Base-by-base conservation (phyloP, 345 rosid genomes). In the Abelmoschus esculentus region DNA sequence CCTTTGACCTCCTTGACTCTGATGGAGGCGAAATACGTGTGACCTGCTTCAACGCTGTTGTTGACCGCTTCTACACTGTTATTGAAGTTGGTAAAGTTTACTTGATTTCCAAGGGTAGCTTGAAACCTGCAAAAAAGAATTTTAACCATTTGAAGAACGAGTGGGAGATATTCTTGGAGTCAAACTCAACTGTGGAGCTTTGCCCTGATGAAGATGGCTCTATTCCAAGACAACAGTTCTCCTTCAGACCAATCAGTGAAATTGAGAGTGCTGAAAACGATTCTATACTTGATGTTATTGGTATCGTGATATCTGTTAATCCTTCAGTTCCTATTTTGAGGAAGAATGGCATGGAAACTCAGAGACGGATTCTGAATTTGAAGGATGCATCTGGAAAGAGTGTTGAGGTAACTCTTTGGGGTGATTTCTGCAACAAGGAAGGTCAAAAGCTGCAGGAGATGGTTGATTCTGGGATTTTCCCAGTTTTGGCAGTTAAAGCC, bases 311-410 rank as follows among this genome's bases (percentile, higher is more conserved):
- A 76, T 83, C 88, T 63, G 89, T 90, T 67, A 88, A 88, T 69
- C 95, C 95, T 54, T 85, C 95, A 1, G 89, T 92, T 67, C 85
- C 97, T 50, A 86, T 89, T 71, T 62, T 87, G 83, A 90, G 93
- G 77, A 93, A 93, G 86, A 93, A 93, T 72, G 98, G 97, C 26
- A 84, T 87, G 96, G 98, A 93, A 86, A 93, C 98, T 53, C 97
- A 90, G 82, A 84, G 93, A 87, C 83, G 92, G 76, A 73, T 74
- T 80, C 74, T 93, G 78, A 87, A 82, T 80, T 77, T 93, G 66
- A 93, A 87, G 84, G 97, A 90, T 83, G 83, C 82, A 71, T 86
- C 97, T 18, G 96, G 88, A 18, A 86, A 82, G 82, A 86, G 84
- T n/a, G 82, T 87, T 15, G 96, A 89, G 83, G 79, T 89, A 26